A percentile compares a stretch with the other conserved stretches of the same genome.
phyloP scores from a whole-genome alignment of 306 rosid species.

The Sesbania bispinosa region DNA sequence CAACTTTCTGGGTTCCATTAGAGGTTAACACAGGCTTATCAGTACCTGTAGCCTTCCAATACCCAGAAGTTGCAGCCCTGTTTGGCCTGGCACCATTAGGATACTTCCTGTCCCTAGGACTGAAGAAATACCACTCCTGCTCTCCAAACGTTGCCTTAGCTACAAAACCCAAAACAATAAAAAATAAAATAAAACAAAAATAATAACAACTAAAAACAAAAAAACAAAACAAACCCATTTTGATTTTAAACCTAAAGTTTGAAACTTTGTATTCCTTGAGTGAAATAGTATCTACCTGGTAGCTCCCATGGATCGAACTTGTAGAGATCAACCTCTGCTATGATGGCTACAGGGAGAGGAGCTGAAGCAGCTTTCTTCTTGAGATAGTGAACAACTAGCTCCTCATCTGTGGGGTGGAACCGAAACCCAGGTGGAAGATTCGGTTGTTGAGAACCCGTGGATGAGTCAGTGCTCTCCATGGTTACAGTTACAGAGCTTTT shows the following conservation, averaged over 20 bases:
- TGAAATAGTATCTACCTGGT: slow-evolving; percentile 51
- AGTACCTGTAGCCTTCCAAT: slow-evolving; percentile 98
- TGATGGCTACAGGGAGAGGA: slow-evolving; percentile 73
- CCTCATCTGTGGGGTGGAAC: slow-evolving; percentile 97
- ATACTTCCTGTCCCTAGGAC: slow-evolving; percentile 92
- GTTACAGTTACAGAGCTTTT: not conserved
- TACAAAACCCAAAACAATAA: too few species aligned
- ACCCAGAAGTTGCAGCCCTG: slow-evolving; percentile 90
- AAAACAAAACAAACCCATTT: not conserved
- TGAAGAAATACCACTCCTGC: slow-evolving; percentile 94
- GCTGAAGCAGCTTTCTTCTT: slow-evolving; percentile 66
- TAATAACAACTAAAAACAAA: not conserved
- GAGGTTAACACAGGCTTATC: slow-evolving; percentile 81
- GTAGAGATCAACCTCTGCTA: slow-evolving; percentile 93
- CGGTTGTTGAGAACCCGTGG: slow-evolving; percentile 63
- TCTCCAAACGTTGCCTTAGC: slow-evolving; percentile 95
- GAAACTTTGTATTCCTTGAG: not conserved
- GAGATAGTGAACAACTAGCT: slow-evolving; percentile 90
- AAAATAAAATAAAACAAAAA: too few species aligned
- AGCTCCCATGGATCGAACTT: slow-evolving; percentile 98
- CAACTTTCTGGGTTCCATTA: slow-evolving; percentile 64
- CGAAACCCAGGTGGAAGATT: slow-evolving; percentile 91
- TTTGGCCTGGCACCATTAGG: slow-evolving; percentile 96
- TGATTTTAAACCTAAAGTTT: not conserved
- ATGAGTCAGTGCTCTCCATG: slow-evolving; percentile 92